Base-by-base conservation (phyloP, 176 grass and related monocot species). In the Musa itinerans region DNA sequence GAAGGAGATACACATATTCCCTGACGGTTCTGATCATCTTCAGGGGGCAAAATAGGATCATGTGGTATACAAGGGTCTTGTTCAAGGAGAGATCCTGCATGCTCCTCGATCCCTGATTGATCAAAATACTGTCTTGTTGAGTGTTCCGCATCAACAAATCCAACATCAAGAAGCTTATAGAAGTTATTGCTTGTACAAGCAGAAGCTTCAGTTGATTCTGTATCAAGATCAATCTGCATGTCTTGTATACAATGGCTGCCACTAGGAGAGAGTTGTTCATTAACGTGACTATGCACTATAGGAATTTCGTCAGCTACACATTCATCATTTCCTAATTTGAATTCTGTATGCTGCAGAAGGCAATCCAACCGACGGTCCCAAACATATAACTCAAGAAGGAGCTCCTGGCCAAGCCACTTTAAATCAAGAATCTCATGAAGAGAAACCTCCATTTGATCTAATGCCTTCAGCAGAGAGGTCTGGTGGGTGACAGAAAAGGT, bases 321-420 rank as follows among this genome's bases (percentile, higher is more conserved):
- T 25, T 29, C 74, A 74, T 26, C 51, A 68, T 77, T 68, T 72
- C 50, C 63, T 90, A 78, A 50, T 68, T 74, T 22, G 53, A 76
- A 50, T 74, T 74, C 76, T 75, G 76, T 81, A 76, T 71, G 85
- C n/a, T 78, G 80, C 54, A 87, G 76, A 85, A 99, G 83, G 22
- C 93, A 87, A 78, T 89, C 75, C 74, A 99, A 70, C 54, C 96
- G 91, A 74, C 15, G 69, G 83, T 99, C 96, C 96, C 96, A 99
- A 71, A 91, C 72, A 83, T 94, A 94, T 67, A 85, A 85, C 77
- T 86, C 62, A 64, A 99, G 86, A 75, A 94, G 80, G 69, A 94
- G 81, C 52, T 95, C 89, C 84, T 95, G 88, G 65, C 94, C 87
- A 74, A 83, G 81, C 96, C 84, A 92, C 82, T 92, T 89, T 80